Base-by-base conservation (phyloP, 306 rosid genomes). In the Quercus dentata region DNA sequence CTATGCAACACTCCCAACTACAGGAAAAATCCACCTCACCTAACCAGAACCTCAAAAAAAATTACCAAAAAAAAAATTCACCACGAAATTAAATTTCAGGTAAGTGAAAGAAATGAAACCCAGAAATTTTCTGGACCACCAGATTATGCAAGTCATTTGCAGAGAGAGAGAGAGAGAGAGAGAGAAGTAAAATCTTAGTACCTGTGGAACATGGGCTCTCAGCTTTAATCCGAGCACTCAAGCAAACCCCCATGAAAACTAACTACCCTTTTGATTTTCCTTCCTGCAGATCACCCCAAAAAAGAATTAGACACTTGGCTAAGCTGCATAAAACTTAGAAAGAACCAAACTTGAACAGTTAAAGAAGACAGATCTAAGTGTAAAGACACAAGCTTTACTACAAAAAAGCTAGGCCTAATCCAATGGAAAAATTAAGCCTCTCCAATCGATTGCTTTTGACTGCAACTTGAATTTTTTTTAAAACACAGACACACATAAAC, bases 211-310 rank as follows among this genome's bases (percentile, higher is more conserved):
- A 64, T 30, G 69, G 78, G 68, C 71, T 73, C 72, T 67, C 89
- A 18, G 81, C 80, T 78, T 73, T 87, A 63, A 79, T 54, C 61
- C 71, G 81, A 72, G 75, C 31, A 38, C 92, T 77, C 10, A 83
- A 76, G 83, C 94, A 88, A 80, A 76, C 21, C 71, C 94, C 92
- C 94, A 90, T 90, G 70, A 82, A 87, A 69, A 44, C 64, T 33
- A 78, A 68, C 74, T 33, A 44, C 58, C 57, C 78, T 81, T 71
- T 80, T 68, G 75, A 81, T 44, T 61, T 64, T 41, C 82, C 70
- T 67, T 74, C 87, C 89, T 74, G 20, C 51, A 72, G 82, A 87
- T 84, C 83, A 78, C 46, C 46, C 46, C 69, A 77, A 79, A 68
- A 67, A 54, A 64, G 62, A 54, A 69, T 23, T 20, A 58, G 51